Evolutionary conservation across 257 asterid species (phyloP), one percentile per base, ranked within the genome.

Genomic region (Euphrasia confusa): DNA sequence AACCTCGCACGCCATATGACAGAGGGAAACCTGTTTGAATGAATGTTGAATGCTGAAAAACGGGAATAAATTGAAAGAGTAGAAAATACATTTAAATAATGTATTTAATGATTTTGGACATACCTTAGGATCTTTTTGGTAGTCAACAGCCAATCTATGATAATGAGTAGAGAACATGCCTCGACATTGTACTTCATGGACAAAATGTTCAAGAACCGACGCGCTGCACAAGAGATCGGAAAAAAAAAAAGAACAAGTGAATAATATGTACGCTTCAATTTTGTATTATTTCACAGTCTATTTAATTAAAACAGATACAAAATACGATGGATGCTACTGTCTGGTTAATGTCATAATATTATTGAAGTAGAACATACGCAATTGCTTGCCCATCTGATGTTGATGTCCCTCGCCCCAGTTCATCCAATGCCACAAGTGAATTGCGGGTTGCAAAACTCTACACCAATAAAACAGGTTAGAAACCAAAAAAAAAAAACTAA

Each of bases 331-430:
- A 54, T 54, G 10, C 18, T 27, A 10, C 17, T 28, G 39, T 26
- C 60, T 3, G 37, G 17, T 54, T 54, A 10, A 17, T 9, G 37
- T 54, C 37, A 24, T 18, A 18, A 6, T 14, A 13, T 17, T 53
- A 42, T 32, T 60, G 11, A 71, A 63, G 66, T 56, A 60, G 81
- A 75, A 81, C 96, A 10, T 81, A 89, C 99, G 99, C 99, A 67
- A 92, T 84, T 64, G 99, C 99, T 81, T 87, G 97, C 74, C 99
- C 97, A 77, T 92, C 99, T 58, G 97, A 92, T 28, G 99, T 92
- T 69, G 99, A 76, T 45, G 99, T 92, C 68, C 99, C 99, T 55
- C 99, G 82, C 47, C 99, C 99, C 76, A 92, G 91, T 79, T 92
- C 99, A 77, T 89, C 99, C 71, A 92, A 70, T 49, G 95, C 97